Conservation (phyloP, 176 grass and related monocot genomes). For the Alopecurus myosuroides region DNA sequence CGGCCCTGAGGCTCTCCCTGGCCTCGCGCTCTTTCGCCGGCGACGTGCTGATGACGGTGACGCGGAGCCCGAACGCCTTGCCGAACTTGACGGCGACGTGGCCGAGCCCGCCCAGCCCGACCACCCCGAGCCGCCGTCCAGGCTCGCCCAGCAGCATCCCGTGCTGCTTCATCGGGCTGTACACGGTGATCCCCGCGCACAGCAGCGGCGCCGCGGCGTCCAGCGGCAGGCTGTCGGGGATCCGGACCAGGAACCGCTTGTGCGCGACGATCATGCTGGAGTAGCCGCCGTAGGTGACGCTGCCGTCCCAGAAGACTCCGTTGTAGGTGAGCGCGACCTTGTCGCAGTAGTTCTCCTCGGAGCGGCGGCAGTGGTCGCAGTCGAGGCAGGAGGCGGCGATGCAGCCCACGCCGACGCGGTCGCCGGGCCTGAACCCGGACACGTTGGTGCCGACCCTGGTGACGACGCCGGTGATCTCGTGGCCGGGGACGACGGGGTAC, state of each 20-base stretch:
- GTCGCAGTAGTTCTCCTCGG: conserved; percentile 91
- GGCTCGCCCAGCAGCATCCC: conserved; percentile 36
- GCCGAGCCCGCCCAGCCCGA: conserved; percentile 68
- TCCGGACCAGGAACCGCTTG: conserved; percentile 53
- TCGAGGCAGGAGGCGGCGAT: conserved; percentile 57
- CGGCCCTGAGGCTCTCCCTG: conserved; percentile 42
- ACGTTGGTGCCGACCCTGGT: conserved; percentile 54
- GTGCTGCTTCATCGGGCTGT: conserved; percentile 69
- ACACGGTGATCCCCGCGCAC: conserved; percentile 73
- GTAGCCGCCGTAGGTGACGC: conserved; percentile 86
- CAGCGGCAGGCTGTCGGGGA: conserved; percentile 52
- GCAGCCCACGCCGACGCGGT: conserved; percentile 87
- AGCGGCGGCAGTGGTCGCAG: conserved; percentile 64
- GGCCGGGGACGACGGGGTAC: conserved; percentile 71
- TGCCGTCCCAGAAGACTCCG: conserved; percentile 82
- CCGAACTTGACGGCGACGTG: conserved; percentile 72
- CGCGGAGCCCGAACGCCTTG: conserved; percentile 60
- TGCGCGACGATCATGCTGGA: conserved; percentile 63
- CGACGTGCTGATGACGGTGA: conserved; percentile 66
- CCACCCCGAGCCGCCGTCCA: conserved; percentile 49
- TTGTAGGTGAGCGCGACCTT: conserved; percentile 77
- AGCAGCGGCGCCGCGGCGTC: conserved; percentile 63
- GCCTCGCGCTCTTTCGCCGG: conserved; percentile 71
- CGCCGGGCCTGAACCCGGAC: conserved; percentile 37
- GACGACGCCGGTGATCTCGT: conserved; percentile 83